phyloP scores from a whole-genome alignment of 345 rosid genomes.

The Brassica nigra region DNA sequence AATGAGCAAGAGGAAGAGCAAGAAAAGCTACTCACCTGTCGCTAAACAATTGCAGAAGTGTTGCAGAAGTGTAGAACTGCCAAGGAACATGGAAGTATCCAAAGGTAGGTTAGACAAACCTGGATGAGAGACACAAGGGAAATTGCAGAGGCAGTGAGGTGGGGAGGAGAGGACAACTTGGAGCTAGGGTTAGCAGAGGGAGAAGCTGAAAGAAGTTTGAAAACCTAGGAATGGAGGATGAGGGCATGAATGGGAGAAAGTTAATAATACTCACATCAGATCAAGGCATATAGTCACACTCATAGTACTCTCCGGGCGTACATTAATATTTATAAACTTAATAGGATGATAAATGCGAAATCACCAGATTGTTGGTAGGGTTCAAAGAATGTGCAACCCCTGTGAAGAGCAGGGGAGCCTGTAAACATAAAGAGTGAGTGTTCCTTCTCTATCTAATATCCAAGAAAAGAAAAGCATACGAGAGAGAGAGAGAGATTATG shows the following conservation, averaged over 20 bases:
- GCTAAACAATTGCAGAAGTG: slow-evolving; percentile 63
- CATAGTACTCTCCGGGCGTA: too few species aligned
- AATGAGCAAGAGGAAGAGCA: background rate
- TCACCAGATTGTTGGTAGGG: slow-evolving; percentile 60
- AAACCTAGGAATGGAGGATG: slow-evolving; percentile 42
- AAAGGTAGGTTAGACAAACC: slow-evolving; percentile 30
- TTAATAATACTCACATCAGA: slow-evolving; percentile 4
- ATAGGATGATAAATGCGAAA: too few species aligned
- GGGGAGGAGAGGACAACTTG: slow-evolving; percentile 59
- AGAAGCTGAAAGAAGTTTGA: slow-evolving; percentile 68
- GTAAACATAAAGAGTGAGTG: background rate
- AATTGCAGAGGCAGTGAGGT: slow-evolving; percentile 58
- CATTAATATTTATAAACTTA: too few species aligned
- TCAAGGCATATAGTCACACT: background rate
- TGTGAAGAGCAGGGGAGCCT: slow-evolving; percentile 43
- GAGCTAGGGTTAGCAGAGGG: slow-evolving; percentile 64
- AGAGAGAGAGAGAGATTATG: slow-evolving; percentile 1
- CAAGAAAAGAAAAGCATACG: too few species aligned
- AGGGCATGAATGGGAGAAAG: slow-evolving; percentile 1
- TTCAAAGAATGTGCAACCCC: slow-evolving; percentile 73
- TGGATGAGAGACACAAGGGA: slow-evolving; percentile 70
- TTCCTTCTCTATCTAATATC: too few species aligned
- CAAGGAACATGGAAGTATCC: background rate
- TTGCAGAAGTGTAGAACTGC: background rate
- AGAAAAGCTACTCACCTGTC: slow-evolving; percentile 46